Evolutionary conservation across 495 filamentous ascomycete genomes (phyloP).

Genomic region (Neurospora sp.): DNA sequence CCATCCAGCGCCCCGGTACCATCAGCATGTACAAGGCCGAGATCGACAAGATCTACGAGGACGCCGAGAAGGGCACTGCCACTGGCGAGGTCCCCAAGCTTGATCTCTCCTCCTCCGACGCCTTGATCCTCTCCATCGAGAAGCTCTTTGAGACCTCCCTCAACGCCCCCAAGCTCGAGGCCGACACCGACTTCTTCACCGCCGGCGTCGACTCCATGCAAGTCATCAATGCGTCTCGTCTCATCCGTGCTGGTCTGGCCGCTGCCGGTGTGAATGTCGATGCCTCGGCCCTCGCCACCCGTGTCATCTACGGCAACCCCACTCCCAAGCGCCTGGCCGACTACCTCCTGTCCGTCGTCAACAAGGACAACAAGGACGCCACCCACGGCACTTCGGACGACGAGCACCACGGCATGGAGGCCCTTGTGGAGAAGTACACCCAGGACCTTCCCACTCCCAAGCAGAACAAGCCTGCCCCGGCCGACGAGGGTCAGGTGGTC

Average conservation of each 20-base stretch:
- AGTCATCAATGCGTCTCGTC: conserved; percentile 29
- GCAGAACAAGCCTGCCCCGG: conserved; percentile 21
- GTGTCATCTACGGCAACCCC: conserved; percentile 31
- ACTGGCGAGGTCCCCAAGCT: conserved; percentile 14
- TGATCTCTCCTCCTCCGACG: conserved; percentile 21
- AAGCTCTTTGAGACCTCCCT: conserved; percentile 23
- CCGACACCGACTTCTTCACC: conserved; percentile 34
- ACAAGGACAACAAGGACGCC: conserved; percentile 9
- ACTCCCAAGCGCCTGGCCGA: conserved; percentile 25
- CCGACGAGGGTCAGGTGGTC: conserved; percentile 32
- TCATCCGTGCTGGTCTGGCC: conserved; percentile 24
- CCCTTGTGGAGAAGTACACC: conserved; percentile 31
- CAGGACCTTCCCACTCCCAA: conserved; percentile 16
- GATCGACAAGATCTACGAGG: conserved; percentile 40
- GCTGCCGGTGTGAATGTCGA: conserved; percentile 20
- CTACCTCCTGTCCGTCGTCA: conserved; percentile 16
- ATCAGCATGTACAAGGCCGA: conserved; percentile 42
- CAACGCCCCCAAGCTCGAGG: conserved; percentile 19
- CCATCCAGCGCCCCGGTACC: conserved; percentile 37
- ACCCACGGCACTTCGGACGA: conserved; percentile 6
- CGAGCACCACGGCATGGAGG: conserved; percentile 23
- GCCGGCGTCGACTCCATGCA: conserved; percentile 46
- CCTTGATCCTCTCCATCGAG: conserved; percentile 24
- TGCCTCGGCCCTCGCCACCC: conserved; percentile 22
- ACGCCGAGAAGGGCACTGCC: neutral